Base-by-base conservation (phyloP, 306 rosid species). In the Hippophae rhamnoides region DNA sequence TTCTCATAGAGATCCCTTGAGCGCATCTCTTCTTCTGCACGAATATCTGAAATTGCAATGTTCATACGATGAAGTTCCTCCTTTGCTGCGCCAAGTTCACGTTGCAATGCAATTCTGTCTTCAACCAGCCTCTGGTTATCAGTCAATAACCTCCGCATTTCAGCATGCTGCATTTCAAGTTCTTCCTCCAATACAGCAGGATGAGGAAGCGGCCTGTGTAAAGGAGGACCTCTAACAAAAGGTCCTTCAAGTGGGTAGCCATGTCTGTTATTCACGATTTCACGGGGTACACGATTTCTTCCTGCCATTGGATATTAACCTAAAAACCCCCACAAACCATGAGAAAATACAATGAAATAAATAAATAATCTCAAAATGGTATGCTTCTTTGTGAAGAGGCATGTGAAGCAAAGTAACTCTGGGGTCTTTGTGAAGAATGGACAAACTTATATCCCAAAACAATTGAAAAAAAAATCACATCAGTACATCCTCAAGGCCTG, bases 61-160 rank as follows among this genome's bases (percentile, higher is more conserved):
- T 79, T 89, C 97, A 89, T 86, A 9, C 84, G 85, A 47, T 72
- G 95, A 72, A 86, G 80, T 69, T 89, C 97, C 67, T 83, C 95
- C 79, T 81, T 89, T 0, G 86, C 84, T 14, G 84, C 77, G 0
- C 78, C 80, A 52, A 86, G 81, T 59, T 89, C 92, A 45, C 74
- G 83, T 69, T 89, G 92, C 82, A 86, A 48, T 0, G 77, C 74
- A 78, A 81, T 67, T 13, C 82, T 67, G 56, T 86, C 92, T 41
- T 89, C 97, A 43, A 79, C 68, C 69, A 89, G 76, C 78, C 89
- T 86, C 70, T 81, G 72, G 52, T 86, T 86, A 64, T 89, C 97
- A 0, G 74, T 76, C 57, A 79, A 55, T 4, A 89, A 64, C 79
- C 89, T 75, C 63, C 76, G 73, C 47, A 86, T 79, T 65, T 89